Conservation (phyloP, 331 rosid genomes). For the Dryas integrifolia region DNA sequence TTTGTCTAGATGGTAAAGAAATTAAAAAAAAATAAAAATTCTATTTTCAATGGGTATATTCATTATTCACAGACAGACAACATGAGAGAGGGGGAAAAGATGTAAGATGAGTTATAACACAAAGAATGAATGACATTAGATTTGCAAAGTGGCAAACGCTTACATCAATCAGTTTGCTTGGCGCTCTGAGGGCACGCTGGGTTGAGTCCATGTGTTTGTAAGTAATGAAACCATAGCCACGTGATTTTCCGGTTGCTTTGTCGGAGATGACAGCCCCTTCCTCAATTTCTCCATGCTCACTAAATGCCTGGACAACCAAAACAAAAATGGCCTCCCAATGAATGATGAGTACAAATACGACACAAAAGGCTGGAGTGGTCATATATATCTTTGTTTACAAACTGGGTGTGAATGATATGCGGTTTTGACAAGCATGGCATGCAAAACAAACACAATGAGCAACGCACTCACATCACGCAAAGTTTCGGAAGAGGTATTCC, state of each 20-base stretch:
- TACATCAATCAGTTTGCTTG: constrained; percentile 76
- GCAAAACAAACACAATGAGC: constrained; percentile 56
- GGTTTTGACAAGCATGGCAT: constrained; percentile 46
- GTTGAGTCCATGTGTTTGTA: constrained; percentile 71
- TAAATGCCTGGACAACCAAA: constrained; percentile 59
- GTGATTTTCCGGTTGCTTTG: constrained; percentile 60
- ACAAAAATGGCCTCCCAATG: neutral
- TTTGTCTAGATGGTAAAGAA: neutral
- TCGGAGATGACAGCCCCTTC: constrained; percentile 76
- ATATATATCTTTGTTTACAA: neutral
- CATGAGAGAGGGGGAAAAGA: neutral
- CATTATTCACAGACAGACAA: neutral
- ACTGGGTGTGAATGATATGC: constrained; percentile 7
- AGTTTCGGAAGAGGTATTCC: constrained; percentile 74
- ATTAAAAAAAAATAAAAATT: neutral
- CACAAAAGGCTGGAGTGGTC: neutral
- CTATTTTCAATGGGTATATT: neutral
- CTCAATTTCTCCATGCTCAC: constrained; percentile 76
- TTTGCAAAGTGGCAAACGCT: constrained; percentile 27
- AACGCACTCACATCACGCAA: constrained; percentile 82
- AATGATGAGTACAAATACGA: neutral
- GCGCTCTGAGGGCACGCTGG: constrained; percentile 59
- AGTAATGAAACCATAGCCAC: constrained; percentile 84
- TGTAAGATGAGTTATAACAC: too few species aligned
- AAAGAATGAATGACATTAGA: neutral